Base-by-base conservation (phyloP, 352 stramenopile species). In the Globisporangium canariense region DNA sequence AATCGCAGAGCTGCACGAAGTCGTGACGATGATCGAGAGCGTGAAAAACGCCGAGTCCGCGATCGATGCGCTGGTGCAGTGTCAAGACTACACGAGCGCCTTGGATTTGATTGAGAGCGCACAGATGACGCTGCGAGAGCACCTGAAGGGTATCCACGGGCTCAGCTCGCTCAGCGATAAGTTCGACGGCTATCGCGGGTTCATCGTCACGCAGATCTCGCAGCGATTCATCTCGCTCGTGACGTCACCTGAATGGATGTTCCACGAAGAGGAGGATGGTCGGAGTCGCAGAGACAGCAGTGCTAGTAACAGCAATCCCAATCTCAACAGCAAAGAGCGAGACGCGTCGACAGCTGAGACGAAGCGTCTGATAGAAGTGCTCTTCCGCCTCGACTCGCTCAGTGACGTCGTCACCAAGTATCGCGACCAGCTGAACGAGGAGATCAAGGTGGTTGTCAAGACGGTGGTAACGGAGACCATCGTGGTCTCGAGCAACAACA, bases 391-490 rank as follows among this genome's bases (percentile, higher is more conserved):
- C 34, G 87, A 96, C 41, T 72, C 76, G 30, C 62, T 96, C 8
- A 74, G 77, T 10, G 76, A 90, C 65, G 86, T 90, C 25, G 74
- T 96, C 25, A 70, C 72, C 13, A 89, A 83, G 38, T 96, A 96
- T 64, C 74, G 83, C 30, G 80, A 89, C n/a, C 82, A 90, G 46
- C 59, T 96, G 0, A 94, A 87, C 40, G 86, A 96, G 63, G 87
- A 96, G 65, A 91, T 94, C 65, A 91, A 91, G 41, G 77, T 96
- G 30, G 79, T 96, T 1, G 87, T 96, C 36, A 94, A 94, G 67
- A 94, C 85, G 0, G 87, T 96, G 18, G 87, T 96, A n/a, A 94
- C 81, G 0, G 87, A 96, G 74, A 96, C 87, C 0, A 96, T 96
- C 60, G 76, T 79, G 25, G 78, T 89, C 20, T 91, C 83, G 16